A percentile compares a stretch with the other conserved stretches of the same genome.
Evolutionary conservation across 2,329 filamentous ascomycete genomes (phyloP).

Genomic region (Xylariaceae sp.): DNA sequence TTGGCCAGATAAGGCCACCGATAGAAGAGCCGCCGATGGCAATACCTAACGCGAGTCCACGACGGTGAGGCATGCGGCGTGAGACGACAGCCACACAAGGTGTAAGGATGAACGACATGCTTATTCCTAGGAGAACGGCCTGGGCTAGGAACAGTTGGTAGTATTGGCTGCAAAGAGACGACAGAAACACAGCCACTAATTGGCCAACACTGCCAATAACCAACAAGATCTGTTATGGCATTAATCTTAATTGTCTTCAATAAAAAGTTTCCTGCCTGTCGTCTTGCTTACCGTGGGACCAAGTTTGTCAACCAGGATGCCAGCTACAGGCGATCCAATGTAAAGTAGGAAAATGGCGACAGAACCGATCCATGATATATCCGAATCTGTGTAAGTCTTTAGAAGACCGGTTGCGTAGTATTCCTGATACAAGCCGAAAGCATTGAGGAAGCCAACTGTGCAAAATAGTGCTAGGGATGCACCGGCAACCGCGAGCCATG

Average conservation of each 20-base stretch:
- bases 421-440: constrained; percentile 45
- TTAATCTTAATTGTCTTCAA: background rate
- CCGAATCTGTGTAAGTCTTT: constrained; percentile 32
- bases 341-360: constrained; percentile 43
- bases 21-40: constrained; percentile 41
- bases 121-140: constrained; percentile 34
- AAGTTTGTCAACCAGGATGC: constrained; percentile 41
- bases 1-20: constrained; percentile 45
- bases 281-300: constrained; percentile 35
- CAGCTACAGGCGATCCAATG: constrained; percentile 35
- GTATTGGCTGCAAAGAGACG: constrained; percentile 40
- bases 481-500: constrained; percentile 34
- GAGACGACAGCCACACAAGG: constrained; percentile 34
- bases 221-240: constrained; percentile 18
- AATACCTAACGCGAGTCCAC: constrained; percentile 32
- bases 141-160: constrained; percentile 45
- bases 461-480: constrained; percentile 36
- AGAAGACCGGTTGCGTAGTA: constrained; percentile 39
- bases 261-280: constrained; percentile 1
- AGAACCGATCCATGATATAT: constrained; percentile 46
- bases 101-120: constrained; percentile 33
- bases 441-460: constrained; percentile 44
- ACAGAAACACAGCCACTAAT: constrained; percentile 40
- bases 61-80: constrained; percentile 34
- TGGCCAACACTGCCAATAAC: constrained; percentile 24